Base-by-base conservation (phyloP, 768 basidiomycete genomes). In the Crepidotus variabilis region DNA sequence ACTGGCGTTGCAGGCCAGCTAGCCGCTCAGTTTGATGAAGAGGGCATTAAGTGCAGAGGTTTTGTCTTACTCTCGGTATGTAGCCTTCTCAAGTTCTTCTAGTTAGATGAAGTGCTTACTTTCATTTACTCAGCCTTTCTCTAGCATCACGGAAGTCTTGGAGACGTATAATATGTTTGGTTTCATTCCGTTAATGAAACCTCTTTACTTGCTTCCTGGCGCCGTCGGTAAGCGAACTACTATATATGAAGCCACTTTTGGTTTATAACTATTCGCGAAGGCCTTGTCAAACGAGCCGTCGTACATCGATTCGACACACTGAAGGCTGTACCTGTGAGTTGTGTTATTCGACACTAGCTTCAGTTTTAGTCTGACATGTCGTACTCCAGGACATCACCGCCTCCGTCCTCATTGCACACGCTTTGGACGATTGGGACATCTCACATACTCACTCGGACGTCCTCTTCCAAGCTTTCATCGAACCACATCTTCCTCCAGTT, bases 351-450 rank as follows among this genome's bases (percentile, higher is more conserved):
- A 24, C 10, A 9, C 32, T 22, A 28, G 24, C 1, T 21, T 54
- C 20, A 23, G 36, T 43, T 18, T 13, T 43, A 58, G 24, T 74
- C 51, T 21, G 69, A 36, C 69, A 32, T 43, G 51, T 49, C 1
- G 69, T 65, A 35, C 28, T 20, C 24, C 64, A 92, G 90, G 75
- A 78, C 56, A 82, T 93, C 60, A 83, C 84, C 51, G 78, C 78
- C 0, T 79, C 88, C 6, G 78, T 92, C 2, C 71, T 94, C 33
- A 82, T 96, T 61, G 84, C 80, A 0, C 94, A 96, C 65, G 85
- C 92, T 52, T 74, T 80, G 65, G 77, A 94, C 65, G 94, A 96
- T 71, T 79, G 76, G 69, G 88, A 92, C 21, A 92, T 95, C 51
- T 87, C 90, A 0, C 72, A 82, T 65, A 75, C 81, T 0, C 92